Base-by-base conservation (phyloP, 768 basidiomycete species). In the Podaxis pistillaris region DNA sequence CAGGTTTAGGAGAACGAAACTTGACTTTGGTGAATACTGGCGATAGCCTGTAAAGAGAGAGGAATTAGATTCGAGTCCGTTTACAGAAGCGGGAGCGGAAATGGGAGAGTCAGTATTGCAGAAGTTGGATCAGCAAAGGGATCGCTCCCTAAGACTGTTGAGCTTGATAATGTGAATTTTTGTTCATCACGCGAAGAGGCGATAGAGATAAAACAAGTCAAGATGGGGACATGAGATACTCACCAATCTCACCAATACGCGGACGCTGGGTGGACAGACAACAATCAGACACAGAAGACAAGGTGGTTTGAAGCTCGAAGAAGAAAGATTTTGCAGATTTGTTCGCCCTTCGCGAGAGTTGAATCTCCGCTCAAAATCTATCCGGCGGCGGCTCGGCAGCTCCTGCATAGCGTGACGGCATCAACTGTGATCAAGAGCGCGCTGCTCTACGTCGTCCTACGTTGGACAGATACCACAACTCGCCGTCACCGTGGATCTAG, bases 161-260 rank as follows among this genome's bases (percentile, higher is more conserved):
- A 85, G 83, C 81, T 85, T 85, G 82, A 82, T 77, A 74, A 79
- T 85, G 79, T 83, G 83, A 80, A 69, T 72, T 76, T 73, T 68
- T 78, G 65, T 79, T 85, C 83, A 85, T 84, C 83, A 79, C 68
- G 67, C 19, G 53, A 58, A 61, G 40, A 50, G 28, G 22, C 52
- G 62, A 17, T 15, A 46, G 50, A 37, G 57, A n/a, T 4, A 37
- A 13, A 12, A 62, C 22, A n/a, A 46, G 44, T 30, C 28, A 57
- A 15, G 15, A 41, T 36, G 57, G 52, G 38, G 24, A 38, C 3
- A 40, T 36, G 24, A 26, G 36, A 40, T 12, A 37, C 52, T 64
- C 40, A 66, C 56, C 28, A 30, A 30, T 30, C 28, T 30, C 28
- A 30, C 28, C 28, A 30, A 7, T 30, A 7, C 28, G 28, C 28